Evolutionary conservation across 2,329 filamentous ascomycete genomes (phyloP), one percentile per base, ranked within the genome.

Genomic region (Teratosphaeria zuluensis): DNA sequence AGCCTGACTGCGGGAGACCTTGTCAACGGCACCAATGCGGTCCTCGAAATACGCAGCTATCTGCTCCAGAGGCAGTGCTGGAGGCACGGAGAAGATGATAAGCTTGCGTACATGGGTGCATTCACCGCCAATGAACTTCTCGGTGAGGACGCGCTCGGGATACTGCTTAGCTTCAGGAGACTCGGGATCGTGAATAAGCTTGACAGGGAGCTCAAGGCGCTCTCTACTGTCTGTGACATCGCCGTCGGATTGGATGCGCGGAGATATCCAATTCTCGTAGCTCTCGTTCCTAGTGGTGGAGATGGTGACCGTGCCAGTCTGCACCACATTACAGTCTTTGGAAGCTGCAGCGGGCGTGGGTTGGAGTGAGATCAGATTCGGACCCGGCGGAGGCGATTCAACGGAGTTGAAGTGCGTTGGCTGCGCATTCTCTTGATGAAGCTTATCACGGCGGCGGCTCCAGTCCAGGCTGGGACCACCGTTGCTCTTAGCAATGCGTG

Each of bases 71-170:
- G n/a, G 9, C 16, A 58, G 19, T 8, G 31, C 21, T 8, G n/a
- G 31, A 31, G 51, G 21, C 14, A 58, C 30, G 19, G 19, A 32
- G 16, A 58, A 63, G 38, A 59, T 32, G 16, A 61, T 35, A 32
- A 64, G 38, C 54, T 61, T 56, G 24, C 21, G 54, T 3, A 61
- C 61, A 30, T 63, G 54, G 12, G 53, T 53, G 28, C 58, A 60
- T 42, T 61, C 56, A 3, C 30, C 16, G n/a, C 62, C 62, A 33
- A 64, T 64, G 21, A 53, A 53, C 4, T 46, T 53, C 33, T 56
- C 31, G 4, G 56, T 58, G 16, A 62, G 21, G 12, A 58, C 30
- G 7, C 35, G 48, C 16, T 52, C 56, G 8, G 51, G 51, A 46
- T 48, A 14, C 35, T 38, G 14, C 35, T 12, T 3, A 54, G 55